phyloP scores from a whole-genome alignment of 23 red algal genomes.

The Gracilaria vermiculophylla region DNA sequence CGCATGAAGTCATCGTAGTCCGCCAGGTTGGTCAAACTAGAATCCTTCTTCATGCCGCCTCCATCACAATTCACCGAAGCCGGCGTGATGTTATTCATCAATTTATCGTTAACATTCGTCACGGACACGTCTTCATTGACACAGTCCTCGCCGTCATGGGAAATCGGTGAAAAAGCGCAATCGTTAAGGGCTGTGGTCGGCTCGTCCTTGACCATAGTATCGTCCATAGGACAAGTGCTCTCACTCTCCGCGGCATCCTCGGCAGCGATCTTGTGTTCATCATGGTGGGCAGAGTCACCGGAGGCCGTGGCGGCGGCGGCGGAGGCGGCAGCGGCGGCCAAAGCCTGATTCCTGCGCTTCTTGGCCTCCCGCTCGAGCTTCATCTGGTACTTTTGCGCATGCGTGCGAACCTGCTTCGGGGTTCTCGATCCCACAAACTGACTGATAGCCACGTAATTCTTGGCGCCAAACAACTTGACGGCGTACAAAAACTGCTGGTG shows the following conservation, averaged over 20 bases:
- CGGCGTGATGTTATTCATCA: slow-evolving; percentile 1
- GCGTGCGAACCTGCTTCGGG: slow-evolving; percentile 90
- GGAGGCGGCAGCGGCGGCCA: background rate
- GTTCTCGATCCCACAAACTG: slow-evolving; percentile 79
- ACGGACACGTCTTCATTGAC: background rate
- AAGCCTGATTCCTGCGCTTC: slow-evolving; percentile 19
- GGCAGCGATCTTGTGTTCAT: background rate
- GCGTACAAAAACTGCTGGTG: slow-evolving; percentile 81
- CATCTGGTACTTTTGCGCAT: slow-evolving; percentile 93
- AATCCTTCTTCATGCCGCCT: slow-evolving; percentile 43
- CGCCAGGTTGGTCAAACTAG: slow-evolving; percentile 58
- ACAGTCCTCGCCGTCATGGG: slow-evolving; percentile 7
- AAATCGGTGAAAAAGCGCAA: slow-evolving; percentile 11
- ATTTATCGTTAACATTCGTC: background rate
- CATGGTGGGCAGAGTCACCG: background rate
- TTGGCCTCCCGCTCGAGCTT: slow-evolving; percentile 73
- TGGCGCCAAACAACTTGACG: slow-evolving; percentile 73
- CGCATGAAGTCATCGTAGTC: slow-evolving; percentile 74
- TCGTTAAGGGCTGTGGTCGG: background rate
- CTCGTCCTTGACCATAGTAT: background rate
- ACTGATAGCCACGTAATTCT: slow-evolving; percentile 86
- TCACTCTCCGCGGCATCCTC: slow-evolving; percentile 43
- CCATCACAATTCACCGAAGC: background rate
- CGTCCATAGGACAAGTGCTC: slow-evolving; percentile 43
- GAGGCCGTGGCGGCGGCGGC: background rate